Evolutionary conservation across 352 stramenopile genomes (phyloP).

Genomic region (Thraustochytrium striatum): DNA sequence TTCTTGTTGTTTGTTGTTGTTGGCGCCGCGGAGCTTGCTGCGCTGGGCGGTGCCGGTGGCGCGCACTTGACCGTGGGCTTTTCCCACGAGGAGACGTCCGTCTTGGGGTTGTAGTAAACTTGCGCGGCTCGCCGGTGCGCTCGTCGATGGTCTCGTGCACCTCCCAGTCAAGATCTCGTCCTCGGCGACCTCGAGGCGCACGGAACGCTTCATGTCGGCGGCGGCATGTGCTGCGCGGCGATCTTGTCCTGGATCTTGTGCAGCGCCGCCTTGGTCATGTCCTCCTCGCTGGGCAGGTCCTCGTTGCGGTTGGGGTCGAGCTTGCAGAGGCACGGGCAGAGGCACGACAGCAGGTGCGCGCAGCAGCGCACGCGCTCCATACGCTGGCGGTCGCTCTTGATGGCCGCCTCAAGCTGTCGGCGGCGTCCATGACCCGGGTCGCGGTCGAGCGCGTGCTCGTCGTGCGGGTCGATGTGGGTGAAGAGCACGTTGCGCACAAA

Average conservation of each 20-base stretch:
- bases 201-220: background rate
- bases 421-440: background rate
- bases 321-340: slow-evolving; percentile 39
- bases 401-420: background rate
- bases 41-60: no score
- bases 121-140: background rate
- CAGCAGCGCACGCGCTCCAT: slow-evolving; percentile 28
- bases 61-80: slow-evolving; percentile 27
- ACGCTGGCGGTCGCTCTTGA: background rate
- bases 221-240: slow-evolving; percentile 17
- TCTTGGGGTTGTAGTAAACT: slow-evolving; percentile 36
- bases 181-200: background rate
- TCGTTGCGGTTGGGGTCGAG: background rate
- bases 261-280: no score
- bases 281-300: background rate
- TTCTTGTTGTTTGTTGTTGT: no score
- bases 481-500: slow-evolving; percentile 39
- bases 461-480: background rate
- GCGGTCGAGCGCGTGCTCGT: background rate
- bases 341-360: background rate
- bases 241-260: background rate
- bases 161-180: slow-evolving; percentile 45
- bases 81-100: slow-evolving; percentile 15
- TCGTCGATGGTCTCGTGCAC: slow-evolving; percentile 16
- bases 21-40: no score